phyloP scores from a whole-genome alignment of 139 green algal species.

The Spirogloea muscicola region DNA sequence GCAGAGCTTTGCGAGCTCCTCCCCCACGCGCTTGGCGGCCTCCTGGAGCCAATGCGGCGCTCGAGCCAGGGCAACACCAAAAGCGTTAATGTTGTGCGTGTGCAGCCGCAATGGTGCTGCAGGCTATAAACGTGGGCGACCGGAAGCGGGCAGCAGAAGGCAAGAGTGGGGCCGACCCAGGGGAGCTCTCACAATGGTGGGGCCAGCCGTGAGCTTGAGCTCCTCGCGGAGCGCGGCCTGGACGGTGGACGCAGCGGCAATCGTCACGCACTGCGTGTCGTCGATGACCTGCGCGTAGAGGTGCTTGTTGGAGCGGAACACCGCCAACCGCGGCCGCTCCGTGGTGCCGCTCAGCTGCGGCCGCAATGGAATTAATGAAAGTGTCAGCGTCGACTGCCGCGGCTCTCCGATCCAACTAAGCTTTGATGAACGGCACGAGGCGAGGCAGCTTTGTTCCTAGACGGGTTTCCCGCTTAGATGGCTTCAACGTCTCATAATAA shows the following conservation, averaged over 20 bases:
- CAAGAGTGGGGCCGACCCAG: too few species aligned
- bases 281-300: constrained; percentile 98
- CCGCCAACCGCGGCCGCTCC: constrained; percentile 84
- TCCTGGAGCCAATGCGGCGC: too few species aligned
- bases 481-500: too few species aligned
- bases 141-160: too few species aligned
- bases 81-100: too few species aligned
- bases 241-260: constrained; percentile 76
- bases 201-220: constrained; percentile 19
- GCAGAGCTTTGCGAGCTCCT: constrained; percentile 82
- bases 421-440: background rate
- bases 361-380: too few species aligned
- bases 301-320: constrained; percentile 95
- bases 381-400: background rate
- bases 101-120: too few species aligned
- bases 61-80: too few species aligned
- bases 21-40: constrained; percentile 65
- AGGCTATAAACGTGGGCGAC: too few species aligned
- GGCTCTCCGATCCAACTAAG: background rate
- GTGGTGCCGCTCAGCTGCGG: constrained; percentile 78
- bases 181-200: constrained; percentile 43
- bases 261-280: constrained; percentile 72
- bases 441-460: background rate
- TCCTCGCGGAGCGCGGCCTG: constrained; percentile 22
- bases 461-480: too few species aligned